Percentiles rank a stretch among this genome's conserved stretches.
Evolutionary conservation across 192 early-diverging fungal species (phyloP).

Genomic region (Coemansia sp.): DNA sequence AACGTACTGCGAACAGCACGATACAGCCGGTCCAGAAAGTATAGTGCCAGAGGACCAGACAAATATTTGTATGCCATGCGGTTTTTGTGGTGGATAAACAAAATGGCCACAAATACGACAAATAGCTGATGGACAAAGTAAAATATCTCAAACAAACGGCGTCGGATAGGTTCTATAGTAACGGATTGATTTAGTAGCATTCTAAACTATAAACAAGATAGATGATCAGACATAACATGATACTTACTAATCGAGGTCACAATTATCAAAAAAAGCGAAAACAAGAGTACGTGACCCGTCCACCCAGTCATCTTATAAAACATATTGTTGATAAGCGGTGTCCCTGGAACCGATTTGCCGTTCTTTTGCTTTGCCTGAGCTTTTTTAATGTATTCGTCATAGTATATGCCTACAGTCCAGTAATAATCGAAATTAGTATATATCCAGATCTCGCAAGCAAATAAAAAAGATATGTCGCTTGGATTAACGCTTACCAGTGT

Average conservation of each 20-base stretch:
- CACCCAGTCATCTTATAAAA: conserved; percentile 47
- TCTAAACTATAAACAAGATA: neutral
- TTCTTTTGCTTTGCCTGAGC: conserved; percentile 14
- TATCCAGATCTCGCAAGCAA: no score
- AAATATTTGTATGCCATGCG: conserved; percentile 63
- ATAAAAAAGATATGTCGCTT: no score
- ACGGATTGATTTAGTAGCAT: neutral
- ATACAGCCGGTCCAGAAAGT: conserved; percentile 62
- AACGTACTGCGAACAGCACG: conserved; percentile 59
- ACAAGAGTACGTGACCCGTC: conserved; percentile 71
- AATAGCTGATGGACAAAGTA: conserved; percentile 80
- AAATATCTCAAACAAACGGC: conserved; percentile 69
- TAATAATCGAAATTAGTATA: neutral
- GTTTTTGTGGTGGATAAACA: conserved; percentile 69
- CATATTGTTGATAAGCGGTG: conserved; percentile 21
- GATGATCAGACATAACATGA: neutral
- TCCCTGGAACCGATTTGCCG: conserved; percentile 15
- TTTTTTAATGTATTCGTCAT: conserved; percentile 17
- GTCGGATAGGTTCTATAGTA: conserved; percentile 52
- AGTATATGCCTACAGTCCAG: conserved; percentile 26
- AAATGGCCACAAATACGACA: conserved; percentile 62
- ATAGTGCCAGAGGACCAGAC: conserved; percentile 57
- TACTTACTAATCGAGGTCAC: conserved; percentile 56
- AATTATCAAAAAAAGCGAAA: conserved; percentile 61
- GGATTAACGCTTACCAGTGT: conserved; percentile 48